Conservation (phyloP, 306 rosid species). For the Sophora flavescens region DNA sequence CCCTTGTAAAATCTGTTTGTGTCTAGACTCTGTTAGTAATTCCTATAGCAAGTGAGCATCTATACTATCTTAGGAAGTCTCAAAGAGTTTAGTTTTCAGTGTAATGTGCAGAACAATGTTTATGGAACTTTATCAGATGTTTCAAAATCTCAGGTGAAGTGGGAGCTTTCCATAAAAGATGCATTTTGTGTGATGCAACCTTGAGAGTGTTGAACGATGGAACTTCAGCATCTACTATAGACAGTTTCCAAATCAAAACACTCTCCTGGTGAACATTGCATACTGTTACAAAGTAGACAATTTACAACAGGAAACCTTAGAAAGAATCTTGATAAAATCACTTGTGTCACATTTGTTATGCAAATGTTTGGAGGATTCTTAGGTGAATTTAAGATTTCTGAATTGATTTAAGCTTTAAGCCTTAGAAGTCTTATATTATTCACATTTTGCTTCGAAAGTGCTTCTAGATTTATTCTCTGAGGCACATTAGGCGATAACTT, state of each 20-base stretch:
- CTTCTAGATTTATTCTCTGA: no score
- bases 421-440: no score
- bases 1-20: no score
- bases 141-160: background rate
- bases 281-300: constrained; percentile 5
- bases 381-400: background rate
- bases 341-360: background rate
- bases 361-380: background rate
- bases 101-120: background rate
- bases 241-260: constrained; percentile 20
- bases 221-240: constrained; percentile 8
- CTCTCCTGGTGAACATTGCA: constrained; percentile 21
- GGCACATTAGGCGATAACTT: background rate
- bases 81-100: background rate
- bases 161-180: background rate
- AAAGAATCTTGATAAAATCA: background rate
- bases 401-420: constrained; percentile 4
- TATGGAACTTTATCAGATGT: background rate
- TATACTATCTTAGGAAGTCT: background rate
- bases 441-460: no score
- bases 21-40: background rate
- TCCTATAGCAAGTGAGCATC: background rate
- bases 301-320: background rate
- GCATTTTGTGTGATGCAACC: background rate
- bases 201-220: constrained; percentile 11